Base-by-base conservation (phyloP, 2,329 filamentous ascomycete genomes). In the Fusarium sulawesiense region DNA sequence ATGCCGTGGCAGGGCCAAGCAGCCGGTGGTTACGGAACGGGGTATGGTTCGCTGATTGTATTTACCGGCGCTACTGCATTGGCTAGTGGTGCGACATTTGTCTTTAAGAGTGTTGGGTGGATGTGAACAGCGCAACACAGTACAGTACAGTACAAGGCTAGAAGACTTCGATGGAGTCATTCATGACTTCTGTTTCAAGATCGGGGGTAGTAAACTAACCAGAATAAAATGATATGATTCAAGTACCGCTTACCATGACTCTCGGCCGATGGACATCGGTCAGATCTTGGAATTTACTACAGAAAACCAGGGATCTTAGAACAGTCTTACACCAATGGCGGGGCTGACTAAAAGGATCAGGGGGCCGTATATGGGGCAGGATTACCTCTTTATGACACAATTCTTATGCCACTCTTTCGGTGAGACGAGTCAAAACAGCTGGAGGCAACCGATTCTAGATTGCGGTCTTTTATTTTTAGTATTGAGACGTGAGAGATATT, bases 1-100 rank as follows among this genome's bases (percentile, higher is more conserved):
- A 79, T 80, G 62, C 80, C 83, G 23, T 87, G 56, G 76, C 74
- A 79, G 42, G 78, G 75, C 20, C 66, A 78, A 41, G 78, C 74
- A 3, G 54, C 71, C 7, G 77, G 75, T 6, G 78, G 76, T 0
- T 80, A 66, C 29, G 78, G 78, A 0, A 78, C 63, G 10, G 77
- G 78, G 13, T 80, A 79, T 34, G 78, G 78, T 4, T 73, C 76
- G 2, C 32, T 80, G 56, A 80, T 80, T 68, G 72, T 73, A 0
- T 79, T 80, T 60, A 80, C 78, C 7, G 78, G 78, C 0, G 60
- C 66, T 9, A 80, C 78, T 6, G 78, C 78, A 0, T 40, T 76
- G 32, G 56, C 76, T 23, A 75, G 78, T 7, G 77, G 78, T 5
- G 71, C 73, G 2, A 73, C 76, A 8, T 80, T 77, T 60, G 6